Conservation (phyloP, 2,329 filamentous ascomycete species). For the Trichoderma sp. region DNA sequence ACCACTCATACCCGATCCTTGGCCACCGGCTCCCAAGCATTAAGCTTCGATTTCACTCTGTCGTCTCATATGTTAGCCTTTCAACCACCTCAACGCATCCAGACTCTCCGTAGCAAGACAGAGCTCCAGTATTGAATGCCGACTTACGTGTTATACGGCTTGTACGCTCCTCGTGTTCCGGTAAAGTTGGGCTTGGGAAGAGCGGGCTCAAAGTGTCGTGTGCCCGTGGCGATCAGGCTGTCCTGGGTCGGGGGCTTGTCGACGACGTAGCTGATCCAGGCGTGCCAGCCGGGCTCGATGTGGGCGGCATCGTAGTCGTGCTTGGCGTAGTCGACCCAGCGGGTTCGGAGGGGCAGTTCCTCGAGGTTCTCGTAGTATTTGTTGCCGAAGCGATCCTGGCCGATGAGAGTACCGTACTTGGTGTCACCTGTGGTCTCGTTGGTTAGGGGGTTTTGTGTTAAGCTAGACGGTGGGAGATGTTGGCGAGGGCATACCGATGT, state of each 20-base stretch:
- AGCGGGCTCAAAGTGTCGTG: slow-evolving; percentile 72
- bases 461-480: neutral
- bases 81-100: neutral
- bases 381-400: slow-evolving; percentile 87
- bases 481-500: slow-evolving; percentile 49
- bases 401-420: slow-evolving; percentile 85
- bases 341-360: slow-evolving; percentile 89
- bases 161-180: slow-evolving; percentile 74
- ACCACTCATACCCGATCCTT: slow-evolving; percentile 32
- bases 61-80: slow-evolving; percentile 23
- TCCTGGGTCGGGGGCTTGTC: slow-evolving; percentile 83
- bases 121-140: neutral
- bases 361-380: slow-evolving; percentile 97
- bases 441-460: neutral
- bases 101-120: neutral
- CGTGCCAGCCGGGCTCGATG: slow-evolving; percentile 96
- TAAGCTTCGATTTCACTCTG: slow-evolving; percentile 55
- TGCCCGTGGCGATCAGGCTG: slow-evolving; percentile 62
- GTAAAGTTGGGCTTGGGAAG: slow-evolving; percentile 74
- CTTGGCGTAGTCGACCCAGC: slow-evolving; percentile 97
- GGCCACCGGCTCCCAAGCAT: slow-evolving; percentile 51
- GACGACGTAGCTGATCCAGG: slow-evolving; percentile 92
- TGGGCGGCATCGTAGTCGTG: slow-evolving; percentile 79
- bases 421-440: slow-evolving; percentile 73
- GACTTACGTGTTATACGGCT: slow-evolving; percentile 91